These are phyloP conservation scores for Pterocarpus macrocarpus DNA, from an alignment of 306 rosid species.

Conservation along the genomic window DNA sequence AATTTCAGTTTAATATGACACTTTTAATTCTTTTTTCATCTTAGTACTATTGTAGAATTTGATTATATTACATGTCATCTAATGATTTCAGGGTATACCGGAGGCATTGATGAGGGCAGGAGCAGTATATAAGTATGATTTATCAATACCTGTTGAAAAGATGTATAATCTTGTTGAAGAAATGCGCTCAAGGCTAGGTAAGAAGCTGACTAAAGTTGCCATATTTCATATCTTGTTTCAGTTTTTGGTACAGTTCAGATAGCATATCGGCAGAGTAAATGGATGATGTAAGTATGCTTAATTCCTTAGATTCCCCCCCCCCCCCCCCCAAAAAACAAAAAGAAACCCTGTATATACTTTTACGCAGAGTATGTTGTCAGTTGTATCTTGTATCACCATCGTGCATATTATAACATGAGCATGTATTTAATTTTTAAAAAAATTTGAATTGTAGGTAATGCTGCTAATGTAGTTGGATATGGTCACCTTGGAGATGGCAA, in stretches of 20 bases:
- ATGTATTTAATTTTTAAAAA: background rate
- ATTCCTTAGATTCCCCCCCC: background rate
- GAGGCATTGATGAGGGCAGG: constrained; percentile 93
- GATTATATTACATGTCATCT: background rate
- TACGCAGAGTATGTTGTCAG: background rate
- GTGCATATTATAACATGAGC: constrained; percentile 20
- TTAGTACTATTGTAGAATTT: background rate
- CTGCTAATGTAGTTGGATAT: constrained; percentile 76
- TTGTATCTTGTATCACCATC: constrained; percentile 11
- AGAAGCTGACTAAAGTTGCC: constrained; percentile 39
- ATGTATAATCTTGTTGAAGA: constrained; percentile 81
- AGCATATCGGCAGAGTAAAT: background rate
- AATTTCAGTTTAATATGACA: background rate
- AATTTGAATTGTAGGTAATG: constrained; percentile 58
- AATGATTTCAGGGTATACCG: constrained; percentile 72
- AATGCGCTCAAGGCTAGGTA: constrained; percentile 83
- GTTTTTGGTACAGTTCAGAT: constrained; percentile 20
- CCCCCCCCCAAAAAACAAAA: too few species aligned
- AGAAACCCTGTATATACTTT: background rate
- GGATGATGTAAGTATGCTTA: background rate
- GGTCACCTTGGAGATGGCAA: constrained; percentile 98
- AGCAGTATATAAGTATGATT: constrained; percentile 87
- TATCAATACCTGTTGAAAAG: constrained; percentile 84
- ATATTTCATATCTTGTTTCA: background rate
- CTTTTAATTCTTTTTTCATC: background rate